Base-by-base conservation (phyloP, 2,329 filamentous ascomycete species). In the Aspergillus aculeatus region DNA sequence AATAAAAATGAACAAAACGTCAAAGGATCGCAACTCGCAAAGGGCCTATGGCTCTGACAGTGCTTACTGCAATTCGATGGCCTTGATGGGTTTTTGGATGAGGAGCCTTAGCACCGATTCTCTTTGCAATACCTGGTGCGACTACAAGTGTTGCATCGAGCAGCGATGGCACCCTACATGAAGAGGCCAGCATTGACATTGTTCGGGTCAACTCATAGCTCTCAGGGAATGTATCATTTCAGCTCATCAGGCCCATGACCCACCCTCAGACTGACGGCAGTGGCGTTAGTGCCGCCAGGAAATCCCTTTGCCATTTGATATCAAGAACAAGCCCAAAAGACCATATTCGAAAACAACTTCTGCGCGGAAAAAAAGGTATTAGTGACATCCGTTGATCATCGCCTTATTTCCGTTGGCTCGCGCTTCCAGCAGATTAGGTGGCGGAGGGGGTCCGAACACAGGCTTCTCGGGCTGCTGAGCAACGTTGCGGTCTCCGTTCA, bases 391-490 rank as follows among this genome's bases (percentile, higher is more conserved):
- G 67, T 81, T 81, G 47, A 80, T 68, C 55, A 78, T 69, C 29
- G 73, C 67, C 61, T 75, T 72, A 57, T 74, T 80, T 51, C 79
- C 77, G 59, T 81, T 81, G 49, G 77, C 71, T 63, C 77, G 76
- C n/a, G 75, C 71, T 66, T 80, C 75, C 52, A 79, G 68, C 41
- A 82, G 77, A 44, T 80, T 80, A 10, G 81, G 81, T 10, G 82
- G 82, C 19, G 81, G 82, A 26, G 81, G 81, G 23, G 81, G 80
- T 41, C 78, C 78, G 61, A 80, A 80, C 44, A 80, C 75, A 26
- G 78, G 77, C 63, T 78, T 79, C 53, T 74, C 72, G 50, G 71
- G 68, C 58, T 70, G 68, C 48, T 71, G 67, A 12, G 68, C 59
- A 47, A 69, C 62, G 47, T 62, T 58, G 48, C 66, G 65, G 57